A percentile compares a stretch with the other conserved stretches of the same genome.
phyloP scores from a whole-genome alignment of 2,329 filamentous ascomycete species.

The Aspergillus caelatus region DNA sequence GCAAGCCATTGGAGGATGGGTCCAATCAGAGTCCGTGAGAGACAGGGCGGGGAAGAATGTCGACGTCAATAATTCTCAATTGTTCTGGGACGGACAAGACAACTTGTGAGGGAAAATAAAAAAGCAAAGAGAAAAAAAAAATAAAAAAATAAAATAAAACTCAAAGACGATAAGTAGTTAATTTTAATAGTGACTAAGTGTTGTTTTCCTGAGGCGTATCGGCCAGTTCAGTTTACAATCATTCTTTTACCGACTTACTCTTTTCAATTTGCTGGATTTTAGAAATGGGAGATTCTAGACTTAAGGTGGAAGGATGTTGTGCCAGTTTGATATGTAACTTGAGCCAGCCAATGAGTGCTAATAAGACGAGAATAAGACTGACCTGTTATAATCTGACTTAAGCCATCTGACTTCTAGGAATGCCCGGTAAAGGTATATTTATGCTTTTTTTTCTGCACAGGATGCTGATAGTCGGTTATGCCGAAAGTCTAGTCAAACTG shows the following conservation, averaged over 20 bases:
- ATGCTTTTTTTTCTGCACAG: constrained; percentile 4
- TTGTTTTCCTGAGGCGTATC: not conserved
- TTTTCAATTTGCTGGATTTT: not conserved
- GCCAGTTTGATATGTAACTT: not conserved
- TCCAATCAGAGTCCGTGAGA: constrained; percentile 13
- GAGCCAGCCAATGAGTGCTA: not conserved
- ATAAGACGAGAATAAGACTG: not conserved
- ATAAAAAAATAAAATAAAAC: not conserved
- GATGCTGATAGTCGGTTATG: not conserved
- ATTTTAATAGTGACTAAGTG: not conserved
- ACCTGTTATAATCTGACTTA: not conserved
- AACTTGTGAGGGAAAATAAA: not conserved
- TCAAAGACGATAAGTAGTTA: not conserved
- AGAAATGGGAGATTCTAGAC: not conserved
- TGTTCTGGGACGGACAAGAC: not conserved
- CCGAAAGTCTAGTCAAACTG: not conserved
- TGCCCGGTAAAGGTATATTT: not conserved
- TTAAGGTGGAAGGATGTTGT: not conserved
- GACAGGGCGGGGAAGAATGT: constrained; percentile 6
- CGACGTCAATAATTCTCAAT: constrained; percentile 17
- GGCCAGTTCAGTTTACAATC: not conserved
- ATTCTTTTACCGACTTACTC: not conserved
- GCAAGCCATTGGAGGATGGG: constrained; percentile 13
- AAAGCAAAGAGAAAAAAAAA: not conserved
- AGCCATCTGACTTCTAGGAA: not conserved